Conservation (phyloP, 2,329 filamentous ascomycete genomes). For the Colletotrichum sp. region DNA sequence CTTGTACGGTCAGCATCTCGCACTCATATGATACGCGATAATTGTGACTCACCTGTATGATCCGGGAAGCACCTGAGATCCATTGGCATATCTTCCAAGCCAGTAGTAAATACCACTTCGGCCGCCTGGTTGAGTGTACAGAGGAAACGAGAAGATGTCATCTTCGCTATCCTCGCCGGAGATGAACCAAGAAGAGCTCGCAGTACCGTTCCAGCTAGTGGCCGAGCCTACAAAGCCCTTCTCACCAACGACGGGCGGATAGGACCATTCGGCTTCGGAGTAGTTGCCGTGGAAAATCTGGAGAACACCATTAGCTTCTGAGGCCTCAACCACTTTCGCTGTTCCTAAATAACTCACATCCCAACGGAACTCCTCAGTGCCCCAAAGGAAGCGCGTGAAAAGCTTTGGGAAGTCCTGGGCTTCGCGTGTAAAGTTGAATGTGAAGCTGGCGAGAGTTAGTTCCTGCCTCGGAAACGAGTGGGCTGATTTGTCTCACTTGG, state of each 20-base stretch:
- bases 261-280: constrained; percentile 43
- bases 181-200: neutral
- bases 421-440: constrained; percentile 9
- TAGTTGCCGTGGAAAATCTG: constrained; percentile 41
- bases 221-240: constrained; percentile 47
- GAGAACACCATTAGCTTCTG: neutral
- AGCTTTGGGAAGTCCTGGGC: constrained; percentile 21
- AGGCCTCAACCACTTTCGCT: accelerated
- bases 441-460: neutral
- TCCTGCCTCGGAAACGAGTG: neutral
- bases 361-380: constrained; percentile 28
- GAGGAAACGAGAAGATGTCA: neutral
- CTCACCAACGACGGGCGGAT: constrained; percentile 41
- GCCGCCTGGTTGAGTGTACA: neutral
- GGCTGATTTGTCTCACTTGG: neutral
- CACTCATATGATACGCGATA: accelerated
- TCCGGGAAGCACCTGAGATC: neutral
- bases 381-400: neutral
- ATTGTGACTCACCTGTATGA: neutral
- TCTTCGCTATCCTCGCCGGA: neutral
- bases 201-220: constrained; percentile 28
- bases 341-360: neutral
- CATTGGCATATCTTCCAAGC: neutral
- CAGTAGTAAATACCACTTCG: neutral
- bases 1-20: neutral